phyloP scores from a whole-genome alignment of 2,329 filamentous ascomycete genomes.

The Aspergillus latus region DNA sequence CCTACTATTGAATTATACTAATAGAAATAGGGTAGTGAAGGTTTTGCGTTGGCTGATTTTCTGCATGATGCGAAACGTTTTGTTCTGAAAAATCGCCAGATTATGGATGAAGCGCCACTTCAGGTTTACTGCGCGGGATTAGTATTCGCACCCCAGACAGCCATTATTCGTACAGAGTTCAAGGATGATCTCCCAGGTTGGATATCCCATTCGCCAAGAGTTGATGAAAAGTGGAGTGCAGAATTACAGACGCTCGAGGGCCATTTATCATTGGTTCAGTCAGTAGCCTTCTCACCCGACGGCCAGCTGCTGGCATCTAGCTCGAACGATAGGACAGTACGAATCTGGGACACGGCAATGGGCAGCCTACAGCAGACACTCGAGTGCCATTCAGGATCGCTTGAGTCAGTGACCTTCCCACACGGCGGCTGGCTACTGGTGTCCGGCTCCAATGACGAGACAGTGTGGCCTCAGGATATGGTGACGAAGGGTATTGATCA shows the following conservation, averaged over 20 bases:
- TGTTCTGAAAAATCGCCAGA: slow-evolving; percentile 27
- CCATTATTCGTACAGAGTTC: slow-evolving; percentile 26
- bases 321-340: slow-evolving; percentile 17
- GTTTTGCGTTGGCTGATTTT: slow-evolving; percentile 19
- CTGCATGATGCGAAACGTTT: slow-evolving; percentile 35
- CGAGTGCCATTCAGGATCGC: neutral
- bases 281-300: slow-evolving; percentile 23
- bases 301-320: slow-evolving; percentile 19
- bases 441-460: neutral
- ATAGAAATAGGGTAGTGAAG: slow-evolving; percentile 1
- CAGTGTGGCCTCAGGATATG: neutral
- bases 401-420: neutral
- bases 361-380: slow-evolving; percentile 1
- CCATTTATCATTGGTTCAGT: slow-evolving; percentile 1
- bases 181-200: slow-evolving; percentile 17
- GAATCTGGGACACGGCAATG: slow-evolving; percentile 18
- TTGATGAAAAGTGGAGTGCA: slow-evolving; percentile 12
- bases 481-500: neutral
- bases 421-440: neutral
- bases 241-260: slow-evolving; percentile 14
- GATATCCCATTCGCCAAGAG: slow-evolving; percentile 15
- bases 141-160: slow-evolving; percentile 30
- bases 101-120: slow-evolving; percentile 34
- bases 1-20: neutral
- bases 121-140: slow-evolving; percentile 38